phyloP scores from a whole-genome alignment of 2,329 filamentous ascomycete species.

The Colletotrichum sp. region DNA sequence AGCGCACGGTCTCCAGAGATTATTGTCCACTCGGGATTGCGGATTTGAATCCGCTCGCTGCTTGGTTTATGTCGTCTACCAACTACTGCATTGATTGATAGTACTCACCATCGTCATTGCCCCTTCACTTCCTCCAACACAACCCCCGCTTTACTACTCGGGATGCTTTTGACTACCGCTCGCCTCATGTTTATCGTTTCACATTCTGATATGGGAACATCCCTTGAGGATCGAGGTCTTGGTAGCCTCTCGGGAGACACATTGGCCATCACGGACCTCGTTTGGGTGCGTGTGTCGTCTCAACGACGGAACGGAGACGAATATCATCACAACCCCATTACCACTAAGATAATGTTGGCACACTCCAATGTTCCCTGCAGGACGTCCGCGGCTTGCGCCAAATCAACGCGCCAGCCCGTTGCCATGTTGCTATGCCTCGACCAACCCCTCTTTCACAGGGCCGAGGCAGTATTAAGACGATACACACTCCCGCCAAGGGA shows the following conservation, averaged over 20 bases:
- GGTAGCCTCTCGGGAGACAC: background rate
- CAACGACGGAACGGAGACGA: background rate
- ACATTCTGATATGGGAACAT: background rate
- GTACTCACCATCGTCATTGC: background rate
- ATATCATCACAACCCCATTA: background rate
- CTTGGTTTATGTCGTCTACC: background rate
- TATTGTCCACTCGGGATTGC: background rate
- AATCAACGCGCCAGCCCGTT: background rate
- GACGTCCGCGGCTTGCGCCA: background rate
- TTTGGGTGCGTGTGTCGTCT: constrained; percentile 1
- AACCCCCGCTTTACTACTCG: background rate
- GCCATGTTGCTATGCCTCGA: background rate
- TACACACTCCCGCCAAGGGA: background rate
- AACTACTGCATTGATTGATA: background rate
- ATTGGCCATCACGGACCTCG: background rate
- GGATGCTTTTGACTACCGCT: background rate
- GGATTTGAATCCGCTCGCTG: background rate
- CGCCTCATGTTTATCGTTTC: constrained; percentile 4
- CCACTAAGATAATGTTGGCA: background rate
- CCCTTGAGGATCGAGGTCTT: background rate
- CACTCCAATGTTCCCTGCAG: background rate
- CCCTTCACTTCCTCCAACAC: background rate
- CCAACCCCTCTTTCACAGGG: background rate
- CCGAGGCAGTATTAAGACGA: background rate
- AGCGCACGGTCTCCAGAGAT: background rate